Base-by-base conservation (phyloP, 805 yeast genomes). In the Wickerhamiella bombiphila region DNA sequence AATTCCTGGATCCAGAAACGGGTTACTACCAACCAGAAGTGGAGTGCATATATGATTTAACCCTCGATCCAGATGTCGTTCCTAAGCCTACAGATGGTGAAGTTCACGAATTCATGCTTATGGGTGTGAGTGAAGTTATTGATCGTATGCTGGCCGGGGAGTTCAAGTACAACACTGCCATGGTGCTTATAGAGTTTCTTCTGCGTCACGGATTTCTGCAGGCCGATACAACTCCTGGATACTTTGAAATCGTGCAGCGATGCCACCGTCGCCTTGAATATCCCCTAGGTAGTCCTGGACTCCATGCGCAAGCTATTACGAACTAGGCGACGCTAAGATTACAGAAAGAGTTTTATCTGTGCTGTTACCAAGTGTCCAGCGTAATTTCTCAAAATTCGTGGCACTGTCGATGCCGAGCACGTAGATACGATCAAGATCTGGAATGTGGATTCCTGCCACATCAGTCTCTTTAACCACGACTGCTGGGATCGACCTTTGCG, bases 81-180 rank as follows among this genome's bases (percentile, higher is more conserved):
- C 74, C 95, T 40, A 40, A 62, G 50, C 74, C 85, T 1, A 69
- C 69, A 28, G 93, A 80, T 48, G 72, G 74, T 29, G 93, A 93
- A 64, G 79, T 83, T 0, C 78, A 74, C 42, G 74, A 70, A 42
- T 91, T 91, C 56, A 50, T 58, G 40, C 61, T 86, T 32, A 63
- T 81, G 74, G 55, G 63, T 3, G 52, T 82, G 1, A 71, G 66
- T 3, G 77, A 80, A 43, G 71, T 81, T 1, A 42, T 66, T 25
- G 40, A 51, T 22, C 63, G 68, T n/a, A 50, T 88, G 21, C 51
- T 51, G 9, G 56, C 57, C 0, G 73, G 73, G 1, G 73, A 77
- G 49, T 91, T 91, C 63, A 91, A 88, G 57, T 94, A 94, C 20
- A 91, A 88, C 51, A 80, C 94, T 60, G 93, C 78, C 0, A 46